Evolutionary conservation across 2,329 filamentous ascomycete species (phyloP).

Genomic region (Aspergillus niger): DNA sequence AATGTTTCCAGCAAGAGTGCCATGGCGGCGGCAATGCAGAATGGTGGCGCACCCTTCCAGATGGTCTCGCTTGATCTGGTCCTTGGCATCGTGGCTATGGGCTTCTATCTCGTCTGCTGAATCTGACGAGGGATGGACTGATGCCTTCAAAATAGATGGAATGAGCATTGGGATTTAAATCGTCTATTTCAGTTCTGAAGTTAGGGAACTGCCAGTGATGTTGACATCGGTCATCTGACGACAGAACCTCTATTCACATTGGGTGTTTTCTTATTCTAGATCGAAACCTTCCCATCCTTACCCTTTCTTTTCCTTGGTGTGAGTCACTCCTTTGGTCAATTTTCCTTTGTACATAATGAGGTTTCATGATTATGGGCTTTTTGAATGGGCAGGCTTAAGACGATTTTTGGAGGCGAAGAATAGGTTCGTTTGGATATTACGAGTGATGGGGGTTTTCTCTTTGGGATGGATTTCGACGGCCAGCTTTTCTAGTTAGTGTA

Average conservation of each 20-base stretch:
- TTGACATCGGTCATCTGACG: neutral
- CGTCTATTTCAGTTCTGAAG: neutral
- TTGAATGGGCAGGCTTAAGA: neutral
- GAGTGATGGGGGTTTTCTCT: neutral
- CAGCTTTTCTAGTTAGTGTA: neutral
- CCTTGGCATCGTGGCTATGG: slow-evolving; percentile 15
- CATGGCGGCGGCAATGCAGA: slow-evolving; percentile 14
- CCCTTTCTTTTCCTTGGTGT: neutral
- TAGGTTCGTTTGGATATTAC: neutral
- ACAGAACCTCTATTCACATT: neutral
- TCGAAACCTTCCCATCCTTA: neutral
- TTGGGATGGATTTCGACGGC: too few species aligned
- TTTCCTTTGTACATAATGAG: neutral
- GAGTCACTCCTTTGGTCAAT: neutral
- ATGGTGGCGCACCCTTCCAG: slow-evolving; percentile 17
- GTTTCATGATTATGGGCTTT: neutral
- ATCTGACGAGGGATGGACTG: neutral
- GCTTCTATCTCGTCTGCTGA: slow-evolving; percentile 18
- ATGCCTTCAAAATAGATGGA: neutral
- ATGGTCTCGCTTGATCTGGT: slow-evolving; percentile 16
- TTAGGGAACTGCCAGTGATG: neutral
- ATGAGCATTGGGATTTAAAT: too few species aligned
- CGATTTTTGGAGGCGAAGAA: neutral
- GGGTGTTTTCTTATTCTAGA: neutral
- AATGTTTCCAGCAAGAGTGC: slow-evolving; percentile 20